These are phyloP conservation scores for Ophiostoma populinum DNA, from an alignment of 2,329 filamentous ascomycete species.

Conservation along the genomic window DNA sequence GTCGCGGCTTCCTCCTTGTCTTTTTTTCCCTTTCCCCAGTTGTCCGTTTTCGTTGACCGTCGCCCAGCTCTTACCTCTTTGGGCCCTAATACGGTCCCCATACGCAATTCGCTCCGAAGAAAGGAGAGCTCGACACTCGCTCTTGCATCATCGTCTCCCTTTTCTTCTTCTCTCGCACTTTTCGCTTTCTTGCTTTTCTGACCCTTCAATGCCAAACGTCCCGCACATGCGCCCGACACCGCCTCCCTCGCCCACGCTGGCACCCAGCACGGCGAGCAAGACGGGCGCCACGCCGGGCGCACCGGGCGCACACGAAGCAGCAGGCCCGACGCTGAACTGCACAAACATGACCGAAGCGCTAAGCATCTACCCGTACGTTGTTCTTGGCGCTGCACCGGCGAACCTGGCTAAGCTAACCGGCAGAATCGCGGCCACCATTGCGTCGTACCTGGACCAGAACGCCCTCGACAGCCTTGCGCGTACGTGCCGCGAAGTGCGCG, in stretches of 20 bases:
- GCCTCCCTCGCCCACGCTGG: conserved; percentile 6
- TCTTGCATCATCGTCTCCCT: background rate
- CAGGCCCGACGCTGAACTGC: conserved; percentile 28
- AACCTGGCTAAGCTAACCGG: no score
- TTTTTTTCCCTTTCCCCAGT: no score
- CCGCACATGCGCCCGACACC: conserved; percentile 4
- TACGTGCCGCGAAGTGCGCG: conserved; percentile 65
- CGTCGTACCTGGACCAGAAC: conserved; percentile 67
- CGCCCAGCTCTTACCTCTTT: no score
- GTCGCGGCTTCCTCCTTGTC: no score
- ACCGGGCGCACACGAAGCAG: conserved; percentile 13
- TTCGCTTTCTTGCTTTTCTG: conserved; percentile 9
- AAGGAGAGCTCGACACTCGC: background rate
- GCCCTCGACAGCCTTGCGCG: conserved; percentile 68
- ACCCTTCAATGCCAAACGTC: conserved; percentile 7
- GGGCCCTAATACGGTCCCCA: no score
- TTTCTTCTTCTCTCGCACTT: background rate
- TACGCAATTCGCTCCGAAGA: no score
- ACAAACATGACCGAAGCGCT: conserved; percentile 44
- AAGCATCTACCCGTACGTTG: conserved; percentile 54
- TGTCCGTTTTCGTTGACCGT: no score
- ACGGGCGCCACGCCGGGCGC: background rate
- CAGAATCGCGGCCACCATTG: conserved; percentile 62
- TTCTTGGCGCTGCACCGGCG: no score
- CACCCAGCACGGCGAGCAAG: background rate